Percentiles rank a stretch among this genome's conserved stretches.
phyloP scores from a whole-genome alignment of 352 stramenopile species.

The Pythium periplocum region DNA sequence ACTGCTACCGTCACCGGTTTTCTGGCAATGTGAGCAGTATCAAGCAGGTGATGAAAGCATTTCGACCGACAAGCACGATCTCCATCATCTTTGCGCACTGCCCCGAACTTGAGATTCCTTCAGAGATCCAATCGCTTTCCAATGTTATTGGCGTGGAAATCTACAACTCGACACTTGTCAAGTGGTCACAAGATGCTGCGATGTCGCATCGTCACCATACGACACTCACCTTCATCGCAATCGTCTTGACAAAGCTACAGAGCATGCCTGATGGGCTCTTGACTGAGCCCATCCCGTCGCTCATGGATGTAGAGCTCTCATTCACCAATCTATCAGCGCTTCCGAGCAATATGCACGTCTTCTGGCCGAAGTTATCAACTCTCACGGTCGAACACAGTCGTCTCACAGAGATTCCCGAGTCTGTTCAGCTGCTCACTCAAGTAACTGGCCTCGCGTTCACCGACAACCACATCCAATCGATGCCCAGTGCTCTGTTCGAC shows the following conservation, averaged over 20 bases:
- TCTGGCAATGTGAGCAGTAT: neutral
- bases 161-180: neutral
- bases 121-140: neutral
- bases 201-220: neutral
- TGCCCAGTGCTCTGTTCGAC: neutral
- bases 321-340: constrained; percentile 1
- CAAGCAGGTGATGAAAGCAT: neutral
- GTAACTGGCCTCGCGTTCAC: neutral
- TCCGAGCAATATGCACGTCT: neutral
- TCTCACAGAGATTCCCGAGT: neutral
- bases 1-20: neutral
- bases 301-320: neutral
- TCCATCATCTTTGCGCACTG: constrained; percentile 4
- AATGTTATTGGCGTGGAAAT: neutral
- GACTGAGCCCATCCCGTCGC: neutral
- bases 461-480: neutral
- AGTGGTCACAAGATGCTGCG: neutral
- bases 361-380: neutral
- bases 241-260: neutral
- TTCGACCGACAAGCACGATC: neutral
- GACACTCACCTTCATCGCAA: constrained; percentile 1
- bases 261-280: neutral
- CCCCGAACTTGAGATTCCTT: neutral
- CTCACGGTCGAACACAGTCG: neutral
- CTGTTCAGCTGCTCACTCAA: neutral